Conservation (phyloP, 768 basidiomycete species). For the Tricholoma hemisulphureum region DNA sequence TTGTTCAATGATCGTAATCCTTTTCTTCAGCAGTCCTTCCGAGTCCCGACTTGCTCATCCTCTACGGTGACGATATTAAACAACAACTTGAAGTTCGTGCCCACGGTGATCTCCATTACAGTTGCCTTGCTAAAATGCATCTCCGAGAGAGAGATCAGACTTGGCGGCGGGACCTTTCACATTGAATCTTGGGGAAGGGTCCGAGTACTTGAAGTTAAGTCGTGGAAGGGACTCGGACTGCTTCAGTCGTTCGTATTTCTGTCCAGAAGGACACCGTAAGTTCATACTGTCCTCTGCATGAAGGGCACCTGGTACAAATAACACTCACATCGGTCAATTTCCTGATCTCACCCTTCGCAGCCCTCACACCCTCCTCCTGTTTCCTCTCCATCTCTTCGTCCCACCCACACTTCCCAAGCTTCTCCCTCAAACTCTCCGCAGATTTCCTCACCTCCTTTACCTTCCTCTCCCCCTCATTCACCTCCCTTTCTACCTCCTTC, state of each 20-base stretch:
- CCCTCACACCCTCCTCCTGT: slow-evolving; percentile 47
- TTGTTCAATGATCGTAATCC: slow-evolving; percentile 96
- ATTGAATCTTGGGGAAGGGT: slow-evolving; percentile 80
- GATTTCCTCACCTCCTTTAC: slow-evolving; percentile 58
- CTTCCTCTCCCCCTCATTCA: slow-evolving; percentile 68
- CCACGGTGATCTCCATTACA: slow-evolving; percentile 90
- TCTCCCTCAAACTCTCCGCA: slow-evolving; percentile 53
- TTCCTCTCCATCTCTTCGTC: slow-evolving; percentile 69
- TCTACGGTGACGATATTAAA: slow-evolving; percentile 96
- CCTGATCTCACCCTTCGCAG: slow-evolving; percentile 53
- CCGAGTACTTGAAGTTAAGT: slow-evolving; percentile 80
- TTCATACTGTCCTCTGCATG: slow-evolving; percentile 6
- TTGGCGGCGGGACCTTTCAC: slow-evolving; percentile 92
- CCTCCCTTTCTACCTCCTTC: slow-evolving; percentile 85
- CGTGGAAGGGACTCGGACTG: slow-evolving; percentile 58
- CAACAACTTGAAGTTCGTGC: slow-evolving; percentile 77
- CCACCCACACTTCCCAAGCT: slow-evolving; percentile 69
- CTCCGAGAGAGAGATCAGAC: slow-evolving; percentile 73
- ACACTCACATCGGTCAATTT: slow-evolving; percentile 59
- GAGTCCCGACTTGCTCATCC: slow-evolving; percentile 83
- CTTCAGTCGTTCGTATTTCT: slow-evolving; percentile 71
- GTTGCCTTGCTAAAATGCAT: slow-evolving; percentile 77
- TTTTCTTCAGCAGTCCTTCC: slow-evolving; percentile 70
- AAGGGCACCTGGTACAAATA: neutral
- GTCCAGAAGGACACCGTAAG: neutral